phyloP scores from a whole-genome alignment of 148 eudicot species.

The Chenopodium suecicum region DNA sequence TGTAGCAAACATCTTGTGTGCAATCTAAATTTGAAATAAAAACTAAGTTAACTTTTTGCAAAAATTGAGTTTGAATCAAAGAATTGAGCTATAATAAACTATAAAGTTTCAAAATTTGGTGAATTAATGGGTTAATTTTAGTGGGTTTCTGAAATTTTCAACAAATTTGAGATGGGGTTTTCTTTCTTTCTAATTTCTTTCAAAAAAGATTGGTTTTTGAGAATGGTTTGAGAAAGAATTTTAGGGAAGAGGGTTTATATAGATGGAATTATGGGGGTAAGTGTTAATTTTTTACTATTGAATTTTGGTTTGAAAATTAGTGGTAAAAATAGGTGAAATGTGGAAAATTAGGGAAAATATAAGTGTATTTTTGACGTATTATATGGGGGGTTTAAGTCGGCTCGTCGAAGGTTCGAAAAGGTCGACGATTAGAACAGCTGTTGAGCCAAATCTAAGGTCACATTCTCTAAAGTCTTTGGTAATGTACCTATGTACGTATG shows the following conservation, averaged over 20 bases:
- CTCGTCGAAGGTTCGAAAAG: slow-evolving; percentile 26
- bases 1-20: slow-evolving; percentile 41
- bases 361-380: slow-evolving; percentile 2
- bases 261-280: slow-evolving; percentile 6
- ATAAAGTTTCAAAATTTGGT: background rate
- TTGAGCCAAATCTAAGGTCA: slow-evolving; percentile 23
- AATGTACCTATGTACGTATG: background rate
- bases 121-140: background rate
- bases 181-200: too few relatives aligned
- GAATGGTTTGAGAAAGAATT: slow-evolving; percentile 1
- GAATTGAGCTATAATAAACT: slow-evolving; percentile 2
- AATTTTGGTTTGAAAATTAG: background rate
- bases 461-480: slow-evolving; percentile 2
- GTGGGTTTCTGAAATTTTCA: background rate
- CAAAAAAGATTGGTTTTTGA: background rate
- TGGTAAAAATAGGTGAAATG: slow-evolving; percentile 13
- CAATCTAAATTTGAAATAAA: slow-evolving; percentile 15
- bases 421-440: slow-evolving; percentile 14
- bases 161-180: too few relatives aligned
- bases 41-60: background rate
- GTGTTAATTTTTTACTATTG: background rate
- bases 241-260: slow-evolving; percentile 26
- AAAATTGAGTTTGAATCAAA: slow-evolving; percentile 8
- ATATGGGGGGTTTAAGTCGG: slow-evolving; percentile 16
- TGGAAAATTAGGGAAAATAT: background rate